phyloP scores from a whole-genome alignment of 352 stramenopile genomes.

The Pythium volutum region DNA sequence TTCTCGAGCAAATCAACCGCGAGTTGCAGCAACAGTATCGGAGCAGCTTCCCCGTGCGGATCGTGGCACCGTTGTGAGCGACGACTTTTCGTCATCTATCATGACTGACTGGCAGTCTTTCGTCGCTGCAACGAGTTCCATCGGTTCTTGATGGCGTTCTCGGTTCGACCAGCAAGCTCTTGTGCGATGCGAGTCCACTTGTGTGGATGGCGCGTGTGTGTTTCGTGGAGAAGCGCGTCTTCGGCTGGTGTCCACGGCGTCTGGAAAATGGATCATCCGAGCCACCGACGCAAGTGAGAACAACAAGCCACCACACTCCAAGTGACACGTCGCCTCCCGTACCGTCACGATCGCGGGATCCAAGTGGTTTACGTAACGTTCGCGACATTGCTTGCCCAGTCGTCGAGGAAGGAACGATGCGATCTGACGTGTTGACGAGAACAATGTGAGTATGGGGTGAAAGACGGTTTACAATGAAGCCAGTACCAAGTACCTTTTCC shows the following conservation, averaged over 20 bases:
- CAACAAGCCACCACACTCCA: background rate
- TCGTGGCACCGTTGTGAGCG: slow-evolving; percentile 44
- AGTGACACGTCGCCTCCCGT: background rate
- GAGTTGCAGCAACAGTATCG: slow-evolving; percentile 52
- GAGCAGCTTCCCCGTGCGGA: slow-evolving; percentile 34
- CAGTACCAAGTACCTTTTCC: slow-evolving; percentile 47
- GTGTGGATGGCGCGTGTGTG: slow-evolving; percentile 26
- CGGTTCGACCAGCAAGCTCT: slow-evolving; percentile 42
- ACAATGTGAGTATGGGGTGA: background rate
- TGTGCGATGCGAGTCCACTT: slow-evolving; percentile 51
- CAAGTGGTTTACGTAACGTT: slow-evolving; percentile 66
- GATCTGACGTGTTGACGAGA: slow-evolving; percentile 33
- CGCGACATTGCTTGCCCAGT: slow-evolving; percentile 67
- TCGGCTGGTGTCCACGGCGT: slow-evolving; percentile 46
- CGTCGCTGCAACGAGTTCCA: slow-evolving; percentile 35
- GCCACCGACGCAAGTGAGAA: background rate
- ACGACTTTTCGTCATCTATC: background rate
- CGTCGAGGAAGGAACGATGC: slow-evolving; percentile 49
- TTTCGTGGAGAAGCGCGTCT: slow-evolving; percentile 32
- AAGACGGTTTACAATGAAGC: background rate
- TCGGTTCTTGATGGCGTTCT: slow-evolving; percentile 72
- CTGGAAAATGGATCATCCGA: slow-evolving; percentile 19
- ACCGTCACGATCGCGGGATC: slow-evolving; percentile 49
- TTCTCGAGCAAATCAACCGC: slow-evolving; percentile 57
- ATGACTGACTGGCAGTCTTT: background rate